Base-by-base conservation (phyloP, 1,284 basidiomycete genomes). In the Leccinum huronense region DNA sequence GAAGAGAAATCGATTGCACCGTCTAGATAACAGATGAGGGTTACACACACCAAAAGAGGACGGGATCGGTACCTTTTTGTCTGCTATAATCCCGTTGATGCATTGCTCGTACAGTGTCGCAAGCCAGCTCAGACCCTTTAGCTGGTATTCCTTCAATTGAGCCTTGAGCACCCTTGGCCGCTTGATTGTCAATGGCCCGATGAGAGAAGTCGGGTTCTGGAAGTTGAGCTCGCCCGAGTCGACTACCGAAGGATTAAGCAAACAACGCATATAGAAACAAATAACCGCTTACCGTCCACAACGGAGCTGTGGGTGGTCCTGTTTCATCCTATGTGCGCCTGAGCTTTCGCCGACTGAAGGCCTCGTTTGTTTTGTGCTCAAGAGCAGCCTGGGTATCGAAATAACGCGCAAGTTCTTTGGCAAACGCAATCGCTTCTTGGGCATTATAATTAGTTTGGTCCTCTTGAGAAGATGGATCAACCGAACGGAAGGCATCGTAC, bases 191-290 rank as follows among this genome's bases (percentile, higher is more conserved):
- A 97, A 80, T 36, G 90, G 88, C 42, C 94, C 95, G 63, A 85
- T 91, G 72, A 97, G 81, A n/a, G 95, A 94, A 3, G 94, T 94
- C 2, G 97, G 97, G 75, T 99, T 99, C 79, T 98, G 94, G 88
- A 99, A 99, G 80, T 99, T 98, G 63, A 99, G 87, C 76, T 99
- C 97, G 73, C 98, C 97, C 48, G 92, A 93, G 75, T 97, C 94
- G 71, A 96, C 93, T 95, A 70, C 5, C 58, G 58, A 33, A 3
- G 62, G n/a, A 65, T 42, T 66, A 34, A 67, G 53, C 5, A 61
- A 14, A 60, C 13, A 34, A 58, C 7, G 33, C 51, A 45, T 13
- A 33, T 33, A 61, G 27, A 65, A 57, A 40, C 5, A 58, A 51
- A 40, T 40, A 19, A 63, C 51, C 48, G 79, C 89, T 73, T 75